A percentile compares a stretch with the other conserved stretches of the same genome.
These are phyloP conservation scores for Leishmania arabica DNA, from an alignment of 208 protist species.

Conservation along the genomic window DNA sequence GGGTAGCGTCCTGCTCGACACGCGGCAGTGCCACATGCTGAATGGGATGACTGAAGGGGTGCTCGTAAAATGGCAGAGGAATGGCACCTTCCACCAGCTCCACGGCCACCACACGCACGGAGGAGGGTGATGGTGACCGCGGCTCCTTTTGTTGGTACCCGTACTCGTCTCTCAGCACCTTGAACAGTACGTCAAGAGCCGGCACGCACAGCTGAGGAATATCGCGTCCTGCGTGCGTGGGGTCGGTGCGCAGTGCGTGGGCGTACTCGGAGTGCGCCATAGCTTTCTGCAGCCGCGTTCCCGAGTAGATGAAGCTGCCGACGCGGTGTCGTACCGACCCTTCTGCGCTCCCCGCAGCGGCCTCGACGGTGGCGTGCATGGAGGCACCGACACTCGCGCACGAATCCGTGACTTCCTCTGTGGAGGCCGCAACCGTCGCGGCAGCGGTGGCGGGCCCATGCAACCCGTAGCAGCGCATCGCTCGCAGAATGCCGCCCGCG, in stretches of 20 bases:
- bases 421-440: not conserved
- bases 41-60: conserved; percentile 26
- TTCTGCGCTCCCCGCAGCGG: not conserved
- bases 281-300: conserved; percentile 49
- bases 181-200: conserved; percentile 42
- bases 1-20: not conserved
- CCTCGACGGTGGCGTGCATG: not conserved
- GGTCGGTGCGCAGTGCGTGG: conserved; percentile 40
- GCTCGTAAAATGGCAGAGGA: conserved; percentile 39
- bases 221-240: conserved; percentile 34
- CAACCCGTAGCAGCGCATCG: conserved; percentile 52
- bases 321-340: conserved; percentile 9
- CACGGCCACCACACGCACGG: conserved; percentile 51
- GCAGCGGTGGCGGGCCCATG: conserved; percentile 13
- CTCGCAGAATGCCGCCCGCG: conserved; percentile 64
- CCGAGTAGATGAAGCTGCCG: conserved; percentile 56
- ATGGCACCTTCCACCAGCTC: conserved; percentile 63
- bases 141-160: not conserved
- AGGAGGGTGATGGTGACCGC: not conserved
- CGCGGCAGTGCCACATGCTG: not conserved
- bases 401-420: not conserved
- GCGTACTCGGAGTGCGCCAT: conserved; percentile 26
- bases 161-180: conserved; percentile 28
- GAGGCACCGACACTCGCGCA: not conserved
- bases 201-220: conserved; percentile 43